Percentiles rank a stretch among this genome's conserved stretches.
phyloP scores from a whole-genome alignment of 768 basidiomycete species.

The Agaricus sinodeliciosus region DNA sequence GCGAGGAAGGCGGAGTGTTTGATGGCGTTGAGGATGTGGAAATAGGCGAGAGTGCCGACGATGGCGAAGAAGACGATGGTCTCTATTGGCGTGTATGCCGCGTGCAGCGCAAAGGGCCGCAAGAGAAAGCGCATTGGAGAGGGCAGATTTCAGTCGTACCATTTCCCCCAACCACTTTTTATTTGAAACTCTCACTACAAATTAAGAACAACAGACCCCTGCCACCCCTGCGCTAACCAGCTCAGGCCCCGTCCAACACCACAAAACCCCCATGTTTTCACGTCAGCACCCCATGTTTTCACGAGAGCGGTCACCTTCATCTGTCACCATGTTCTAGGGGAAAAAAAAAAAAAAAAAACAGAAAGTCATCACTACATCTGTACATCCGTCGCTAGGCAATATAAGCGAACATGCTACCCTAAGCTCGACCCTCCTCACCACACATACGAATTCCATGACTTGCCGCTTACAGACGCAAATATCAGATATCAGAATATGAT shows the following conservation, averaged over 20 bases:
- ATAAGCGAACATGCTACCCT: no score
- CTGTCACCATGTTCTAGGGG: no score
- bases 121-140: constrained; percentile 48
- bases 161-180: constrained; percentile 7
- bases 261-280: no score
- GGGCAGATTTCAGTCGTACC: constrained; percentile 3
- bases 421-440: no score
- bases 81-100: constrained; percentile 77
- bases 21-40: constrained; percentile 86
- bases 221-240: not conserved
- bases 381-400: no score
- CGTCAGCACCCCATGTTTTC: no score
- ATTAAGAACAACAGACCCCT: not conserved
- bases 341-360: no score
- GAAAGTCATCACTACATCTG: no score
- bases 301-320: no score
- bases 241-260: not conserved
- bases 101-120: constrained; percentile 63
- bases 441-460: no score
- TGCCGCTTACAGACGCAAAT: no score
- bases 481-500: no score
- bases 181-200: not conserved
- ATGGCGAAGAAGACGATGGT: constrained; percentile 88
- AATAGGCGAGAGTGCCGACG: constrained; percentile 89
- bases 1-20: constrained; percentile 83